Evolutionary conservation across 805 yeast genomes (phyloP).

Genomic region (Candida boidinii): DNA sequence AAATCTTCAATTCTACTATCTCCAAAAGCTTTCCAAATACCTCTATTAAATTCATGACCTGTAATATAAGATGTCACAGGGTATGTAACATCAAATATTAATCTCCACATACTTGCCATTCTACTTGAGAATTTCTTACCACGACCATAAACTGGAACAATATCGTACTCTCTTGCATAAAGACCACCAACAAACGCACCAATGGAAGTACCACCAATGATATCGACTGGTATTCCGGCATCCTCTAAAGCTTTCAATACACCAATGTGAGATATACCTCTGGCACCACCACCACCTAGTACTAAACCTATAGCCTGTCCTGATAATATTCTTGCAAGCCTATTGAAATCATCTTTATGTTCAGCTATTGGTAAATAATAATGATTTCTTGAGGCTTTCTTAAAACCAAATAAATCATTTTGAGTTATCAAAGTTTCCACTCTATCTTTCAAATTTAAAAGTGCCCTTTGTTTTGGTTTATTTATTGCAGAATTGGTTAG

Average conservation of each 20-base stretch:
- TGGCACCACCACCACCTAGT: constrained; percentile 96
- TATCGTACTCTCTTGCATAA: constrained; percentile 85
- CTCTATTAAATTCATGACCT: constrained; percentile 94
- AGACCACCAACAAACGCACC: constrained; percentile 95
- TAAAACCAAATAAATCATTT: constrained; percentile 19
- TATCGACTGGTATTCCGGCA: constrained; percentile 86
- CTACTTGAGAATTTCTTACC: constrained; percentile 81
- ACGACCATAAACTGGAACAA: constrained; percentile 85
- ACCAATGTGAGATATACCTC: constrained; percentile 91
- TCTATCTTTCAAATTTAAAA: constrained; percentile 18
- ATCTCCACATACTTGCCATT: constrained; percentile 80
- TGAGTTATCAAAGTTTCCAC: constrained; percentile 18
- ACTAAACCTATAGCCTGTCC: constrained; percentile 94
- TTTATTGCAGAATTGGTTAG: too few relatives aligned
- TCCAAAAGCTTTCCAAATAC: constrained; percentile 95
- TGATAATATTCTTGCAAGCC: constrained; percentile 82
- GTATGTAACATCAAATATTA: constrained; percentile 75
- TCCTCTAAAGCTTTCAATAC: constrained; percentile 86
- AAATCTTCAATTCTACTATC: constrained; percentile 90
- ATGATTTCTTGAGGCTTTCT: constrained; percentile 19
- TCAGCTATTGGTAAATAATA: constrained; percentile 29
- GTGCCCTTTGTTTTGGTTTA: too few relatives aligned
- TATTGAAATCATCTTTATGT: constrained; percentile 81
- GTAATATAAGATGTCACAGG: constrained; percentile 94
- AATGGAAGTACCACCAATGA: constrained; percentile 93